A percentile compares a stretch with the other conserved stretches of the same genome.
phyloP scores from a whole-genome alignment of 1,284 basidiomycete species.

The Porogramme epimiltina region DNA sequence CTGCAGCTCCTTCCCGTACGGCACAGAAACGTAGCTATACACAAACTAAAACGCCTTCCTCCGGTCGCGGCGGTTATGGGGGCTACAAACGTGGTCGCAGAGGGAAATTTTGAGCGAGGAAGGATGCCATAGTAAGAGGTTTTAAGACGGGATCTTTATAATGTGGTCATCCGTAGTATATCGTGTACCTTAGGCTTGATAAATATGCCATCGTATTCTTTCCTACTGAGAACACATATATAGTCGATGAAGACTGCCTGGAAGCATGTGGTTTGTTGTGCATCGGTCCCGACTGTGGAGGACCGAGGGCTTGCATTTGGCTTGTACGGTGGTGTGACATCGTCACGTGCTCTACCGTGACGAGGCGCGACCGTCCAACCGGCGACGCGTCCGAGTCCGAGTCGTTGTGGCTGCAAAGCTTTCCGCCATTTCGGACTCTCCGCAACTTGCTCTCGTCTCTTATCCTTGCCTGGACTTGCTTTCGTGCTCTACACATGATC shows the following conservation, averaged over 20 bases:
- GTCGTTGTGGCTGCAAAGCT: constrained; percentile 6
- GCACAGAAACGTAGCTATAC: constrained; percentile 31
- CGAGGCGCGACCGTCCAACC: too few species aligned
- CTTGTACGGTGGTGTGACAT: background rate
- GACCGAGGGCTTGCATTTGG: background rate
- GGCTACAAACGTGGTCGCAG: constrained; percentile 16
- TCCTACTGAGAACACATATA: too few species aligned
- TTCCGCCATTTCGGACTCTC: background rate
- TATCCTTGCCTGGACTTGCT: background rate
- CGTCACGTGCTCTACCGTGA: too few species aligned
- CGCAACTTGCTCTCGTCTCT: background rate
- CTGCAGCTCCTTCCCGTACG: constrained; percentile 10
- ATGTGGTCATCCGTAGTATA: too few species aligned
- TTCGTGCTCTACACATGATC: background rate
- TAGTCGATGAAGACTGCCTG: too few species aligned
- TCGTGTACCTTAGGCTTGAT: too few species aligned
- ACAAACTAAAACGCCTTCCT: constrained; percentile 16
- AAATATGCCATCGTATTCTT: background rate
- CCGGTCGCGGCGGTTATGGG: constrained; percentile 8
- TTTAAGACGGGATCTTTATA: too few species aligned
- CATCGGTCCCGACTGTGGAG: background rate
- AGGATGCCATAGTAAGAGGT: too few species aligned
- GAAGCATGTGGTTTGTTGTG: too few species aligned
- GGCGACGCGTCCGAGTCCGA: constrained; percentile 11
- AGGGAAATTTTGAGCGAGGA: background rate